Base-by-base conservation (phyloP, 1,139 yeast species). In the Arxiozyma slooffiae region DNA sequence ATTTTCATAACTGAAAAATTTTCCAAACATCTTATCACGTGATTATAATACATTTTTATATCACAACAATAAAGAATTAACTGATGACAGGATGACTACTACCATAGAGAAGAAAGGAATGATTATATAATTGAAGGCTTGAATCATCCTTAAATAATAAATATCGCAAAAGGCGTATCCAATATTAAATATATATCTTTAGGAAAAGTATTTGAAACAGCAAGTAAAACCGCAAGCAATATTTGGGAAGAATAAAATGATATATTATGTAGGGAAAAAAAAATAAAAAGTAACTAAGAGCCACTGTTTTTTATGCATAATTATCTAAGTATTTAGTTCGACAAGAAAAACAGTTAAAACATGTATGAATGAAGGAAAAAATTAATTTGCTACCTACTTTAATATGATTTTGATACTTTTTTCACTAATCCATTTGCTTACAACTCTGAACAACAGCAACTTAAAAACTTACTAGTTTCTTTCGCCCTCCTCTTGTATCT, bases 101-200 rank as follows among this genome's bases (percentile, higher is more conserved):
- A n/a, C n/a, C n/a, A n/a, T n/a, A n/a, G n/a, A 7, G 62, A 54
- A 4, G 58, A 56, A n/a, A 52, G 58, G 56, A 48, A 51, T 2
- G 36, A 51, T 16, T 53, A 86, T 4, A 70, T 87, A 72, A 78
- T 92, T 44, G 84, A 85, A 57, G 83, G 94, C 1, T 75, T 98
- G 59, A 89, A 94, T 66, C 98, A 92, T 67, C 98, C 98, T 0
- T 89, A 94, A 47, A 76, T 79, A 47, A 80, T 92, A 1, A 78
- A 80, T 47, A 92, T 90, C 1, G 97, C 95, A 0, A 79, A 82
- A 57, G 83, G 87, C 9, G 74, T 92, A 56, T 79, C 94, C 11
- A 75, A 75, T 23, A 66, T 90, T 47, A 74, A 76, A 39, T 75
- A 72, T 0, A 57, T 74, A 8, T 72, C 80, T 4, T 70, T 82